phyloP scores from a whole-genome alignment of 2,329 filamentous ascomycete species.

The Atkinsonella hypoxylon region DNA sequence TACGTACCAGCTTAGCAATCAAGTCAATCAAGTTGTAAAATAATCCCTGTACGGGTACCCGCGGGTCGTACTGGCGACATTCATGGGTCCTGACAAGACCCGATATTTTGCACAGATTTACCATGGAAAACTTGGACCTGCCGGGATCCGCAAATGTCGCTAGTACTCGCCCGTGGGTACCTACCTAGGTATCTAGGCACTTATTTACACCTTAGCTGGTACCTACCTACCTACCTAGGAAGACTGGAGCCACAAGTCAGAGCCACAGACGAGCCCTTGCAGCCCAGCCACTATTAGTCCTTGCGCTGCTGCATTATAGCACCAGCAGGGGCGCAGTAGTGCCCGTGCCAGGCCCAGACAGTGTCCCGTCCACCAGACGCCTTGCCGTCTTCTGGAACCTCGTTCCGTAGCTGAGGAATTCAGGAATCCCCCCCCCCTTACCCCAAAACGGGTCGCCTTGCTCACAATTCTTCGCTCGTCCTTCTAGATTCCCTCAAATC shows the following conservation, averaged over 20 bases:
- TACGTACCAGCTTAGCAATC: no score
- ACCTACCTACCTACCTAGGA: no score
- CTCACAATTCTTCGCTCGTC: background rate
- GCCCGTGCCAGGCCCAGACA: background rate
- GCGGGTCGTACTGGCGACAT: no score
- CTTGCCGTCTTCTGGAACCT: constrained; percentile 3
- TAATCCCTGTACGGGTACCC: no score
- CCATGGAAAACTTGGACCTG: no score
- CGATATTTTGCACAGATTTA: no score
- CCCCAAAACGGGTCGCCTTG: constrained; percentile 3
- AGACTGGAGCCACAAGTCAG: no score
- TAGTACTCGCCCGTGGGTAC: background rate
- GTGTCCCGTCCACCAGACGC: background rate
- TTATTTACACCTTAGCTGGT: no score
- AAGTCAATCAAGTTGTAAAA: no score
- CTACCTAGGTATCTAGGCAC: no score
- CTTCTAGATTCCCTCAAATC: background rate
- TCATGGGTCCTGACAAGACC: no score
- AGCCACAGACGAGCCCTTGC: background rate
- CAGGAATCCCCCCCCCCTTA: background rate
- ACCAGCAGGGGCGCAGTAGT: background rate
- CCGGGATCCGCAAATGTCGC: background rate
- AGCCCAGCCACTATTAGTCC: background rate
- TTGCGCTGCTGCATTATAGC: no score
- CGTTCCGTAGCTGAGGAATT: constrained; percentile 9